These are phyloP conservation scores for Termitomyces bulborhizus DNA, from an alignment of 768 basidiomycete genomes.

Conservation along the genomic window DNA sequence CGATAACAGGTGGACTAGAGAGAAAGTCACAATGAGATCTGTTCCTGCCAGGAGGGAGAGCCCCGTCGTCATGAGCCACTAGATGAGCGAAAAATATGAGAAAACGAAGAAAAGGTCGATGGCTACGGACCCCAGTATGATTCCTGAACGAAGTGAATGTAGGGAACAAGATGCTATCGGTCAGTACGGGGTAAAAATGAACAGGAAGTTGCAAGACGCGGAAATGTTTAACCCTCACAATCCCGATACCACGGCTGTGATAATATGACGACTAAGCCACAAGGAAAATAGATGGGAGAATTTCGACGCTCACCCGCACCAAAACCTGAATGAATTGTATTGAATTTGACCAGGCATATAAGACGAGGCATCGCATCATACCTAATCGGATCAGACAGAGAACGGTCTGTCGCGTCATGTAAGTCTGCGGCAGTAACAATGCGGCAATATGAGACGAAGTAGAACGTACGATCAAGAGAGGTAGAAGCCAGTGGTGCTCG, in stretches of 20 bases:
- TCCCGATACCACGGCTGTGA: neutral
- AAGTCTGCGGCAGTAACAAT: neutral
- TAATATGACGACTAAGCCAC: neutral
- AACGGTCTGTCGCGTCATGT: neutral
- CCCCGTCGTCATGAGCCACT: neutral
- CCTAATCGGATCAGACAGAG: neutral
- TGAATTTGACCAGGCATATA: neutral
- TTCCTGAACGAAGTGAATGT: neutral
- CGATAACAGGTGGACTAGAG: neutral
- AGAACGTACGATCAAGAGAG: neutral
- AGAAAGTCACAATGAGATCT: neutral
- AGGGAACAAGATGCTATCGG: neutral
- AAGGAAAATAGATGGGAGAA: too few species aligned
- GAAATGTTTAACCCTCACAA: neutral
- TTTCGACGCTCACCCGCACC: neutral
- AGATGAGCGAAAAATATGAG: neutral
- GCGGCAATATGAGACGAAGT: too few species aligned
- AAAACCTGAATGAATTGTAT: neutral
- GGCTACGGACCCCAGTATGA: neutral
- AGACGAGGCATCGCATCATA: neutral
- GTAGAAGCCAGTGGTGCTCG: neutral
- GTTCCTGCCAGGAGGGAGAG: neutral
- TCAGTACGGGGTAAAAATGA: neutral
- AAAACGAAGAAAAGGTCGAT: neutral
- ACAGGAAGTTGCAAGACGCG: neutral